Evolutionary conservation across 768 basidiomycete species (phyloP), one percentile per base, ranked within the genome.

Genomic region (Guyanaporus albipodus): DNA sequence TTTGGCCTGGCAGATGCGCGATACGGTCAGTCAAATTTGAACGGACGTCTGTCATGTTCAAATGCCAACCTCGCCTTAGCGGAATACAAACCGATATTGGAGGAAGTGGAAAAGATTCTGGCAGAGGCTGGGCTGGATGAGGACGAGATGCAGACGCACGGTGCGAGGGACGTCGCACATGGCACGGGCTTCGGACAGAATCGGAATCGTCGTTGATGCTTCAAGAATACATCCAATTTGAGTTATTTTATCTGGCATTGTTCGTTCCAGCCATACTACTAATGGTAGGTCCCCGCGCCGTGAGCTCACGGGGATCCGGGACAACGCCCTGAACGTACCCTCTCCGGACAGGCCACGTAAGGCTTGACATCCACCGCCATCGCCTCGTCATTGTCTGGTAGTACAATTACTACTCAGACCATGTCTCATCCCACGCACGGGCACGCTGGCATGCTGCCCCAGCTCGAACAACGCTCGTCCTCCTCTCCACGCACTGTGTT

Each of bases 111-210:
- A 60, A 84, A 77, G 54, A 92, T 93, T 34, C 64, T 91, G 41
- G 79, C 77, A 9, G 89, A 90, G 55, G 91, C 92, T 0, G 91
- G 90, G 0, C 64, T 93, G 42, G 88, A 93, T 48, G 86, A 87
- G 50, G 85, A 87, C 18, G 88, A 91, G 56, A 87, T 90, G 77
- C 73, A 73, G 55, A 70, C 69, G 49, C 76, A 76, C 19, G 82
- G 80, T 4, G 74, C 70, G 15, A 75, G 73, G 67, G 44, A 62
- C 48, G 58, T 44, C 12, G 58, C 58, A 23, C 24, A 17, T n/a
- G 67, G 67, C 23, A 66, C 64, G 4, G 67, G 69, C 12, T 56
- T 57, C 23, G 75, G 71, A 7, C 73, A 79, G 56, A 87, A 76
- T 64, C 72, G 85, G 2, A 75, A 77, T 50, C 71, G 74, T 22